Percentiles rank a stretch among this genome's conserved stretches.
These are phyloP conservation scores for Candida gigantensis DNA, from an alignment of 1,139 yeast species.

Conservation along the genomic window DNA sequence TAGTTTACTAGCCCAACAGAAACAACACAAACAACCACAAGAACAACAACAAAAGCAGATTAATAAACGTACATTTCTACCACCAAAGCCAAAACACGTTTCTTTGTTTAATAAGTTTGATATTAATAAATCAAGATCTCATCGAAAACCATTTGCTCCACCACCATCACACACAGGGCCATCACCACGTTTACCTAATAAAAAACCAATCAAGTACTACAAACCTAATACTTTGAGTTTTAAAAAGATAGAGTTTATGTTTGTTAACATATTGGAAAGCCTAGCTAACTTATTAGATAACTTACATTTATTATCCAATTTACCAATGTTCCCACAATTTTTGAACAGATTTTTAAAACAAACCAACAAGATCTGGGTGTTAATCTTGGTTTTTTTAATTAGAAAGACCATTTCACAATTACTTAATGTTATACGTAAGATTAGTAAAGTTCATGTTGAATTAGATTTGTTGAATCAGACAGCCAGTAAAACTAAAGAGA, in stretches of 20 bases:
- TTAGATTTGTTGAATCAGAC: conserved; percentile 30
- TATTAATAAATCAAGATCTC: conserved; percentile 10
- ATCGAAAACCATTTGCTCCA: conserved; percentile 3
- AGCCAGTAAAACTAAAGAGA: conserved; percentile 23
- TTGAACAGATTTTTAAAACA: conserved; percentile 37
- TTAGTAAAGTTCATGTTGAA: conserved; percentile 40
- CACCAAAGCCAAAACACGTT: conserved; percentile 23
- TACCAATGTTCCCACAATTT: conserved; percentile 45
- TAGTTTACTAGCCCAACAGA: conserved; percentile 20
- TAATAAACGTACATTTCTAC: conserved; percentile 15
- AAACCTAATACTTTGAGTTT: conserved; percentile 21
- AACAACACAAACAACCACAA: conserved; percentile 5
- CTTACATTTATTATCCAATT: conserved; percentile 43
- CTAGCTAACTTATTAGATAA: conserved; percentile 46
- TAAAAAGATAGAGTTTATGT: conserved; percentile 31
- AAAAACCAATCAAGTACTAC: conserved; percentile 9
- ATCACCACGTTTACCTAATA: conserved; percentile 6
- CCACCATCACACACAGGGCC: too few species aligned
- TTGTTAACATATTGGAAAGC: conserved; percentile 37
- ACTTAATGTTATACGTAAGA: conserved; percentile 41
- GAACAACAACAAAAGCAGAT: conserved; percentile 7
- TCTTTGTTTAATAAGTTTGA: conserved; percentile 29
- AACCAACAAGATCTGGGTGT: conserved; percentile 49
- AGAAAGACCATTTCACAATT: conserved; percentile 47
- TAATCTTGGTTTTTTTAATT: conserved; percentile 43